A percentile compares a stretch with the other conserved stretches of the same genome.
These are phyloP conservation scores for Bryum argenteum DNA, from an alignment of 225 moss, liverwort and hornwort species.

Conservation along the genomic window DNA sequence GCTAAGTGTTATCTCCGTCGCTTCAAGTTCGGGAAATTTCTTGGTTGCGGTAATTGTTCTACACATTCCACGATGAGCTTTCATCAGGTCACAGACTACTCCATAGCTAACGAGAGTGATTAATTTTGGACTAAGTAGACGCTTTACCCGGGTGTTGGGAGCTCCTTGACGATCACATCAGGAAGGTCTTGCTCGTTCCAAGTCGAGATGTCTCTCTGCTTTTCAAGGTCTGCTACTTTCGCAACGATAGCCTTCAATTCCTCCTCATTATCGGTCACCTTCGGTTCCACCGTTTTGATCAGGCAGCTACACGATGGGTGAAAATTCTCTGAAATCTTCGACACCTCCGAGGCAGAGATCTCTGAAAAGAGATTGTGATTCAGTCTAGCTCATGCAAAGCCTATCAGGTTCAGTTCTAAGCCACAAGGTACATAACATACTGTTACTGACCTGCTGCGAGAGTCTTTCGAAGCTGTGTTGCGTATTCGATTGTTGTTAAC, in stretches of 20 bases:
- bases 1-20: conserved; percentile 63
- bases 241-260: conserved; percentile 58
- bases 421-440: background rate
- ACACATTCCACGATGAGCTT: conserved; percentile 14
- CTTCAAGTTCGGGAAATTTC: conserved; percentile 52
- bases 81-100: background rate
- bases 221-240: conserved; percentile 62
- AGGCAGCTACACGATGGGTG: conserved; percentile 59
- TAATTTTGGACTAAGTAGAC: background rate
- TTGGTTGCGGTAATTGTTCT: conserved; percentile 49
- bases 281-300: conserved; percentile 68
- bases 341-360: conserved; percentile 67
- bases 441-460: conserved; percentile 50
- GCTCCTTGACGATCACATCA: conserved; percentile 56
- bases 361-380: conserved; percentile 37
- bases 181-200: conserved; percentile 72
- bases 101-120: conserved; percentile 4
- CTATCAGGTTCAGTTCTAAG: background rate
- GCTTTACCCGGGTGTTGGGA: conserved; percentile 56
- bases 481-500: conserved; percentile 53
- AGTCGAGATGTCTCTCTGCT: conserved; percentile 46
- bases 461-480: conserved; percentile 63
- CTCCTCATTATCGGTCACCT: conserved; percentile 42
- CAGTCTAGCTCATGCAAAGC: background rate
- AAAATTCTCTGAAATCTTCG: conserved; percentile 64